A percentile compares a stretch with the other conserved stretches of the same genome.
Evolutionary conservation across 1,284 basidiomycete species (phyloP).

Genomic region (Tylopilus sp.): DNA sequence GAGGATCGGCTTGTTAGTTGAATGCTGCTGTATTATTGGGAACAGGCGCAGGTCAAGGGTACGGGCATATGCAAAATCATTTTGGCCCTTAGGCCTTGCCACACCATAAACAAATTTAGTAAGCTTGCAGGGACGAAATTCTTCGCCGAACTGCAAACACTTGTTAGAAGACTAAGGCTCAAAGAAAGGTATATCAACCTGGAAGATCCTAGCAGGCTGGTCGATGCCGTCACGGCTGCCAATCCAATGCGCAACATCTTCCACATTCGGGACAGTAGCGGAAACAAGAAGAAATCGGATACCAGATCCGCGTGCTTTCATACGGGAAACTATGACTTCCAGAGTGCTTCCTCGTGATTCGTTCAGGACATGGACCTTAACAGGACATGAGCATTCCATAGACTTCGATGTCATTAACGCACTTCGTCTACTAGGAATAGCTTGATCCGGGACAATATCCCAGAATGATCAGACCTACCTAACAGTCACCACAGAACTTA

Average conservation of each 20-base stretch:
- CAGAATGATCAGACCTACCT: constrained; percentile 66
- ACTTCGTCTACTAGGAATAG: constrained; percentile 93
- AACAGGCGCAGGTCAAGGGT: constrained; percentile 80
- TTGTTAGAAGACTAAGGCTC: constrained; percentile 5
- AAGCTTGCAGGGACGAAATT: constrained; percentile 86
- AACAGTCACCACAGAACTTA: constrained; percentile 22
- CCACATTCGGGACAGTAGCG: constrained; percentile 92
- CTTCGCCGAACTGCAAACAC: constrained; percentile 80
- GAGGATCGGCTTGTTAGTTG: constrained; percentile 78
- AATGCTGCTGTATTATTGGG: constrained; percentile 69
- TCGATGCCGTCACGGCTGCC: constrained; percentile 51
- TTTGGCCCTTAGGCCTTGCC: constrained; percentile 63
- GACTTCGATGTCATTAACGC: constrained; percentile 23
- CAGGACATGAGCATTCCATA: constrained; percentile 3
- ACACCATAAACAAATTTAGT: constrained; percentile 73
- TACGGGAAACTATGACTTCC: constrained; percentile 92
- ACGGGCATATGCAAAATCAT: constrained; percentile 81
- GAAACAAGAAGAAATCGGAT: constrained; percentile 89
- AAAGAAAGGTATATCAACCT: constrained; percentile 53
- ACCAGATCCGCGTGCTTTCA: constrained; percentile 74
- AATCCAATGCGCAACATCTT: constrained; percentile 91
- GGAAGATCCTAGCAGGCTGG: constrained; percentile 70
- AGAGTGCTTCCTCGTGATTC: constrained; percentile 89
- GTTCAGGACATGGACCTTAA: constrained; percentile 88
- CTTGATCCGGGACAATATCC: constrained; percentile 71